Percentiles rank a stretch among this genome's conserved stretches.
Conservation (phyloP, 2,329 filamentous ascomycete genomes). For the Aspergillus viridinutans region DNA sequence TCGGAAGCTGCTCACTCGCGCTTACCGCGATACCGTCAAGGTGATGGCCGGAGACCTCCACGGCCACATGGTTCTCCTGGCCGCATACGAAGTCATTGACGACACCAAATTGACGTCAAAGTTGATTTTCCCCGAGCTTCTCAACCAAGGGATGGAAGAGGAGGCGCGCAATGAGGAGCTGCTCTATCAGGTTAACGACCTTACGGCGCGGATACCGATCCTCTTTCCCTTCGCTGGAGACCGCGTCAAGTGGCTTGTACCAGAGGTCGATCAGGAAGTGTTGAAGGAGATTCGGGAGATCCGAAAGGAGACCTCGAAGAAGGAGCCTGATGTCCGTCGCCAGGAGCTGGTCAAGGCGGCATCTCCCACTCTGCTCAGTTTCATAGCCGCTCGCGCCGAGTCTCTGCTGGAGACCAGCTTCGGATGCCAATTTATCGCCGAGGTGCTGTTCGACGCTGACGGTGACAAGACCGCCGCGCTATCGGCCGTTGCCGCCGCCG, state of each 20-base stretch:
- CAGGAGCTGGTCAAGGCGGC: constrained; percentile 71
- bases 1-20: constrained; percentile 79
- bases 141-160: constrained; percentile 58
- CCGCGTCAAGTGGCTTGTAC: constrained; percentile 59
- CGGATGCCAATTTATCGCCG: constrained; percentile 79
- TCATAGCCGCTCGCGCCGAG: constrained; percentile 64
- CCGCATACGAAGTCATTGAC: constrained; percentile 86
- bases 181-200: constrained; percentile 39
- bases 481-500: constrained; percentile 55
- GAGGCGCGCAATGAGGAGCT: constrained; percentile 43
- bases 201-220: constrained; percentile 58
- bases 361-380: constrained; percentile 69
- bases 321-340: constrained; percentile 72
- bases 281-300: constrained; percentile 75
- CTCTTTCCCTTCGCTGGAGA: constrained; percentile 75
- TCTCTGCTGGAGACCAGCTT: constrained; percentile 71
- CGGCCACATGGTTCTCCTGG: constrained; percentile 75
- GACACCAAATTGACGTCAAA: constrained; percentile 88
- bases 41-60: constrained; percentile 76
- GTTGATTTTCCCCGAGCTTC: constrained; percentile 78
- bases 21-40: constrained; percentile 85
- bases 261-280: constrained; percentile 62
- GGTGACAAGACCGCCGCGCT: constrained; percentile 75
- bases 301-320: constrained; percentile 83
- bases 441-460: constrained; percentile 71